Evolutionary conservation across 2,329 filamentous ascomycete genomes (phyloP), one percentile per base, ranked within the genome.

Genomic region (Dactylellina leptospora): DNA sequence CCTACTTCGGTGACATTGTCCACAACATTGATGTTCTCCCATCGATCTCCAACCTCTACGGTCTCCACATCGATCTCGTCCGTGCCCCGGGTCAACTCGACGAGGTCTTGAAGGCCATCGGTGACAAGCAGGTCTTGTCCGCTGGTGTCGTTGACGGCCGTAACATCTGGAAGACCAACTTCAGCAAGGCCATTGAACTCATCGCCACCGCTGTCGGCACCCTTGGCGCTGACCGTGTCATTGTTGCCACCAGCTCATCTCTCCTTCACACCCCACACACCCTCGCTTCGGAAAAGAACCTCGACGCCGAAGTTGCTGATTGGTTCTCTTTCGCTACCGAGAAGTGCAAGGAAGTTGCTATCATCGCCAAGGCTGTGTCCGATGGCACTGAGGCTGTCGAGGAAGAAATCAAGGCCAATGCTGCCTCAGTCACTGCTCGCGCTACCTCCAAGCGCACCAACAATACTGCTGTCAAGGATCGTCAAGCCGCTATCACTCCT

Each of bases 111-210:
- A 85, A 84, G 79, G 89, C 92, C 79, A 88, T 99, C 76, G 92
- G 92, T 81, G 83, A 91, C 81, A 92, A 92, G 81, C 96, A 96
- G 81, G 83, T 92, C 77, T 89, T 99, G 76, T 99, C 95, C 76
- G 90, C 88, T 76, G 95, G 95, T 91, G 90, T 99, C 78, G 95
- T 99, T 77, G 93, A 99, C 79, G 95, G 95, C 79, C 92, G 95
- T 79, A 99, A 99, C 87, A 97, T 99, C 86, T 99, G 95, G 95
- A 99, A 99, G 91, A 97, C 92, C 84, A 96, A 97, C 89, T 90
- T 97, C 85, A 90, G 96, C 87, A 88, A 87, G 78, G 92, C 95
- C 79, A 96, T 99, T 76, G 93, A 95, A 85, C 87, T 84, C 75
- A 90, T 95, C 74, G 92, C 97, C 87, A 85, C 87, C 72, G 95